Evolutionary conservation across 2,329 filamentous ascomycete genomes (phyloP).

Genomic region (Escovopsis weberi): DNA sequence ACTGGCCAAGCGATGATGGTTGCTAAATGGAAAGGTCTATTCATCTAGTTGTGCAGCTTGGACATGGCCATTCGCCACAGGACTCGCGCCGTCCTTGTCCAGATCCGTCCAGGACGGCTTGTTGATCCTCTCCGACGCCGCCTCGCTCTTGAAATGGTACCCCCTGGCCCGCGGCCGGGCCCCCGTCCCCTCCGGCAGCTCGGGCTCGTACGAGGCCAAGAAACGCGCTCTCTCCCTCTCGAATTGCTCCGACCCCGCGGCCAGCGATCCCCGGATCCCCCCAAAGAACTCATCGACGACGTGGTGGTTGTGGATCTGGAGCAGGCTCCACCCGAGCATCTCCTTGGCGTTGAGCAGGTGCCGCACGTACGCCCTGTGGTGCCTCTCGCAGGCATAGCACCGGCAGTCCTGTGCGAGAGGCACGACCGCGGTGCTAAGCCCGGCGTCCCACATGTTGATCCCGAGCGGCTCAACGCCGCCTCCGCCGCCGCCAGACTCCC

Average conservation of each 20-base stretch:
- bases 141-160: conserved; percentile 65
- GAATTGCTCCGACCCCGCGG: conserved; percentile 41
- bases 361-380: conserved; percentile 76
- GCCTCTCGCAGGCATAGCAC: conserved; percentile 73
- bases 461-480: conserved; percentile 39
- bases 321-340: conserved; percentile 88
- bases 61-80: background rate
- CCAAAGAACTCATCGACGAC: conserved; percentile 60
- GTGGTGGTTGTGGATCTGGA: conserved; percentile 85
- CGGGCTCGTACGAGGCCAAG: conserved; percentile 44
- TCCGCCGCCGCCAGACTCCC: conserved; percentile 4
- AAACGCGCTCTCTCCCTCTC: conserved; percentile 33
- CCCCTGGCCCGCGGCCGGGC: conserved; percentile 66
- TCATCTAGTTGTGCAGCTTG: no score
- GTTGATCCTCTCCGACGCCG: conserved; percentile 52
- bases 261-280: conserved; percentile 51
- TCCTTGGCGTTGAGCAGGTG: conserved; percentile 84
- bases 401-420: conserved; percentile 51
- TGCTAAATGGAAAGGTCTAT: no score
- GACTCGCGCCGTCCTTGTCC: background rate
- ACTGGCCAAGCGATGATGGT: no score
- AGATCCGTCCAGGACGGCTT: conserved; percentile 50
- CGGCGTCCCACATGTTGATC: conserved; percentile 58
- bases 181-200: conserved; percentile 61
- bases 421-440: conserved; percentile 44